These are phyloP conservation scores for Blepharisma stoltei DNA, from an alignment of 73 alveolate genomes.

Conservation along the genomic window DNA sequence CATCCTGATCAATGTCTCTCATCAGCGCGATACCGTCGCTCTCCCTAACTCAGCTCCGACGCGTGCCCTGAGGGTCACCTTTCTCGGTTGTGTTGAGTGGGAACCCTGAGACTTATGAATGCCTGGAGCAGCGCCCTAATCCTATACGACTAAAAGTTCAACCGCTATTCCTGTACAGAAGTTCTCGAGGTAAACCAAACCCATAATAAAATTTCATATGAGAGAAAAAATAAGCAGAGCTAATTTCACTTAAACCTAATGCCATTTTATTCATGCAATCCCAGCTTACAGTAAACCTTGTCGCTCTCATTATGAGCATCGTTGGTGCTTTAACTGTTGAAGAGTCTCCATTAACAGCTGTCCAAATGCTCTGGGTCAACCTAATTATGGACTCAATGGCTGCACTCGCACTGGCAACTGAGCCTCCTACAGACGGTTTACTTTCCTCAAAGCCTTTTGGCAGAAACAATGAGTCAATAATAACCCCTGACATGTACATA, in stretches of 20 bases:
- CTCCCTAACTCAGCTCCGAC: no score
- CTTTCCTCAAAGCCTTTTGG: constrained; percentile 75
- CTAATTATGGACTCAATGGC: constrained; percentile 85
- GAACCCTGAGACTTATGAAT: constrained; percentile 68
- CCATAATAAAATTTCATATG: constrained; percentile 66
- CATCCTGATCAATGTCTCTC: no score
- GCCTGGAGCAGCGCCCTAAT: constrained; percentile 69
- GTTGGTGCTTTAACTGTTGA: constrained; percentile 68
- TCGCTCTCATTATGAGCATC: constrained; percentile 77
- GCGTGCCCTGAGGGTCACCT: no score
- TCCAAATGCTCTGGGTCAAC: constrained; percentile 88
- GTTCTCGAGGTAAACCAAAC: constrained; percentile 57
- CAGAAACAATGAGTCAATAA: constrained; percentile 79
- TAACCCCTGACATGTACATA: constrained; percentile 88
- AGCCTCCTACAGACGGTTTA: constrained; percentile 83
- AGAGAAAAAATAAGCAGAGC: constrained; percentile 81
- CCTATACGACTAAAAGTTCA: constrained; percentile 71
- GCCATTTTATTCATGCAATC: no score
- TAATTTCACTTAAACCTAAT: no score
- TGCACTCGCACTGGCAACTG: constrained; percentile 93
- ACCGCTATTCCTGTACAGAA: constrained; percentile 97
- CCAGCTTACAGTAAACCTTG: constrained; percentile 75
- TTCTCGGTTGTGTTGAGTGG: no score
- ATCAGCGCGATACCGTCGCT: no score
- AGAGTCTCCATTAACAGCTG: constrained; percentile 71